Evolutionary conservation across 2,329 filamentous ascomycete species (phyloP).

Genomic region (Dactylellina cionopaga): DNA sequence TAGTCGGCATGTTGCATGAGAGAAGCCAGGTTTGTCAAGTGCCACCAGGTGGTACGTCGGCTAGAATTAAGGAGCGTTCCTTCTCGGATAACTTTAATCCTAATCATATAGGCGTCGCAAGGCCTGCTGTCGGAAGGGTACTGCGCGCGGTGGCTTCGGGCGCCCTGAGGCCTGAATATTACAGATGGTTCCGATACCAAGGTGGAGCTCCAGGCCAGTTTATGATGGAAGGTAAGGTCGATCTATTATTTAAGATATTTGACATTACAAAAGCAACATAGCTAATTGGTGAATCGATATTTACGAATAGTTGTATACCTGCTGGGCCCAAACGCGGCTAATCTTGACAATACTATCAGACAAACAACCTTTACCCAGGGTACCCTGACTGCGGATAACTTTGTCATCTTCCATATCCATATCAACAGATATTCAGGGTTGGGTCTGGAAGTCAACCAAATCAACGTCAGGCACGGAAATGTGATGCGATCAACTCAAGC

Average conservation of each 20-base stretch:
- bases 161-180: not conserved
- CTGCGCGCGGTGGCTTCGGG: not conserved
- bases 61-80: not conserved
- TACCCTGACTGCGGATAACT: not conserved
- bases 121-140: not conserved
- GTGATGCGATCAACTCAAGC: not conserved
- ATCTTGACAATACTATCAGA: not conserved
- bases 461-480: not conserved
- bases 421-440: not conserved
- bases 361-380: not conserved
- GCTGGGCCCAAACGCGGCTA: not conserved
- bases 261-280: not conserved
- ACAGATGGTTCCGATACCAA: slow-evolving; percentile 2
- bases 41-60: not conserved
- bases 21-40: not conserved
- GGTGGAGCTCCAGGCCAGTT: not conserved
- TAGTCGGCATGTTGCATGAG: not conserved
- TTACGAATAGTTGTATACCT: not conserved
- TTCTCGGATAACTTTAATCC: not conserved
- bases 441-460: not conserved
- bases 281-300: not conserved
- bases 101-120: not conserved
- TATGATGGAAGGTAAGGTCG: not conserved
- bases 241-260: not conserved
- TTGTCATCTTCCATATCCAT: slow-evolving; percentile 5